Base-by-base conservation (phyloP, 495 filamentous ascomycete species). In the Neurospora sp. region DNA sequence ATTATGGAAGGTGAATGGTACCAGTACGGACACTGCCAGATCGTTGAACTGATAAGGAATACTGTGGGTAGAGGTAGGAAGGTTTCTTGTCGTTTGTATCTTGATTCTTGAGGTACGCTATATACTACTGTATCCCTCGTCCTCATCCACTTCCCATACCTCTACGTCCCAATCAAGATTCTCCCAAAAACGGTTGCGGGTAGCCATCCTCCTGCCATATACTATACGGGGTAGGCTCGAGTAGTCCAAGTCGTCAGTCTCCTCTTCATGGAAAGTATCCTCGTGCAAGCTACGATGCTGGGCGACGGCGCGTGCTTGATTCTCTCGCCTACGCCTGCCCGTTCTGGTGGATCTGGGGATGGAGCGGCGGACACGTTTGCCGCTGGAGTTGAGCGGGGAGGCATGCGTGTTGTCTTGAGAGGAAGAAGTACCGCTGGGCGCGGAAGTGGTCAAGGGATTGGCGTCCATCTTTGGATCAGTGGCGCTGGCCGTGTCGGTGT, bases 221-320 rank as follows among this genome's bases (percentile, higher is more conserved):
- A 35, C 31, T 35, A 35, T 3, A 53, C 3, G 45, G 1, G 6
- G 10, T 2, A 2, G 0, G 9, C 45, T 6, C 20, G 42, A 20
- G 3, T 1, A 12, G 20, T 9, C 17, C 44, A n/a, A 2, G n/a
- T 1, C 14, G 20, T 7, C 48, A 59, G 20, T 59, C 20, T 14
- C 4, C 10, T 27, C 20, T 1, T 0, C 4, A 10, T 27, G 5
- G 10, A 59, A 20, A 22, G 9, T 1, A 12, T 0, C 1, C 9
- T 5, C 4, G 0, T 0, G 20, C 20, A 12, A 53, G n/a, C 45
- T 53, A 27, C 20, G 48, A 27, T 53, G 9, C 45, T 53, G 45
- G 20, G 20, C 9, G 4, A 3, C 4, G n/a, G 22, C 9, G 4
- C 1, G 9, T 22, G 45, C 20, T 53, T 22, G 9, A 53, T 22